phyloP scores from a whole-genome alignment of 2,329 filamentous ascomycete genomes.

The Sporothrix schenckii region DNA sequence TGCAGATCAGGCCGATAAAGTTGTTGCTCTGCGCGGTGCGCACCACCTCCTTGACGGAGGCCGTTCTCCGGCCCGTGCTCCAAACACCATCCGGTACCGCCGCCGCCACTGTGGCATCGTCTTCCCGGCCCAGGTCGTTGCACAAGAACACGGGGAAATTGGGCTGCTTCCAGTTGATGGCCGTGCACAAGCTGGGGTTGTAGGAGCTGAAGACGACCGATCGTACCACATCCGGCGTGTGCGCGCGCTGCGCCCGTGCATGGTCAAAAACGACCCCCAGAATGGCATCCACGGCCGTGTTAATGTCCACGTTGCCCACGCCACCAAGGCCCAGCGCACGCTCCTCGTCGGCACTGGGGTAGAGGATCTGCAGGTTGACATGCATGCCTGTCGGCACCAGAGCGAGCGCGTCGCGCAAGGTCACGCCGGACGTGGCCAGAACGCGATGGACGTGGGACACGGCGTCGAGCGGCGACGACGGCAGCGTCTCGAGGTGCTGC shows the following conservation, averaged over 20 bases:
- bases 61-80: slow-evolving; percentile 70
- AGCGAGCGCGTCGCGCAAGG: slow-evolving; percentile 73
- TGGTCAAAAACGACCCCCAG: slow-evolving; percentile 89
- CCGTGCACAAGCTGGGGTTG: slow-evolving; percentile 86
- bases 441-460: slow-evolving; percentile 71
- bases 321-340: slow-evolving; percentile 65
- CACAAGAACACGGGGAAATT: slow-evolving; percentile 96
- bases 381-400: slow-evolving; percentile 79
- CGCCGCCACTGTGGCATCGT: slow-evolving; percentile 42
- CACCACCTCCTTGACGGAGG: slow-evolving; percentile 93
- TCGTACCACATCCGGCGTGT: slow-evolving; percentile 71
- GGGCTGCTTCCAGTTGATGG: slow-evolving; percentile 98
- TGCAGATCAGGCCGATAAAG: slow-evolving; percentile 95
- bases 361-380: slow-evolving; percentile 88
- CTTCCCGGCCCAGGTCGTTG: slow-evolving; percentile 79
- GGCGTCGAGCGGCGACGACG: slow-evolving; percentile 53
- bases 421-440: slow-evolving; percentile 75
- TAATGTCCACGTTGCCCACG: slow-evolving; percentile 74
- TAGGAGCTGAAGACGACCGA: slow-evolving; percentile 95
- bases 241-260: slow-evolving; percentile 68
- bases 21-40: slow-evolving; percentile 94
- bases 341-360: slow-evolving; percentile 77
- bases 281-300: slow-evolving; percentile 81
- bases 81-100: slow-evolving; percentile 45
- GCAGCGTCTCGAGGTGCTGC: slow-evolving; percentile 49